Conservation (phyloP, 2,329 filamentous ascomycete genomes). For the Hypoxylon sp. region DNA sequence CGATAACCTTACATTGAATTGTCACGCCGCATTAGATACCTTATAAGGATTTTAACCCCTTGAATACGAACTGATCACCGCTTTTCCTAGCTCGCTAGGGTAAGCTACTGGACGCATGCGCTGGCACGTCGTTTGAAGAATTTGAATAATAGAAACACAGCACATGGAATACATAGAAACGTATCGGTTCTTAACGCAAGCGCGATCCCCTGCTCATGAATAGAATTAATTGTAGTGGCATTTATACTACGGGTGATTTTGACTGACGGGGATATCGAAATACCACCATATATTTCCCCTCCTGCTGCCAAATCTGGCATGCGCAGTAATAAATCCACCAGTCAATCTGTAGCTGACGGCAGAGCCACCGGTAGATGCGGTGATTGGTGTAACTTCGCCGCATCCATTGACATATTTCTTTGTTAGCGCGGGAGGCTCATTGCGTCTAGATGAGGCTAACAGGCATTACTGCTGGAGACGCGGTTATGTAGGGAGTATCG, state of each 20-base stretch:
- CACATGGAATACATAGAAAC: background rate
- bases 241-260: constrained; percentile 9
- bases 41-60: constrained; percentile 6
- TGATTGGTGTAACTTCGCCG: background rate
- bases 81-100: constrained; percentile 19
- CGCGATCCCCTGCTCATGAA: constrained; percentile 11
- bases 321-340: constrained; percentile 4
- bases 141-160: background rate
- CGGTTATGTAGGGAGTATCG: constrained; percentile 4
- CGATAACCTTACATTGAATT: constrained; percentile 22
- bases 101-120: constrained; percentile 2
- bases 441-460: constrained; percentile 18
- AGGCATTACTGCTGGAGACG: constrained; percentile 4
- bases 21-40: constrained; percentile 39
- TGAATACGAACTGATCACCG: constrained; percentile 39
- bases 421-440: constrained; percentile 20
- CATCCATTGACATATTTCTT: constrained; percentile 21
- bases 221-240: constrained; percentile 1
- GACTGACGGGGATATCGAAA: constrained; percentile 9
- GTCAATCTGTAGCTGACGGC: constrained; percentile 13
- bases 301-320: constrained; percentile 8
- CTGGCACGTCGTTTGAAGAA: constrained; percentile 11
- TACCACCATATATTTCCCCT: background rate
- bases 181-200: constrained; percentile 11
- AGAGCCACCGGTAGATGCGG: constrained; percentile 21